Evolutionary conservation across 169 alveolate species (phyloP).

Genomic region (Plasmodium coatneyi): DNA sequence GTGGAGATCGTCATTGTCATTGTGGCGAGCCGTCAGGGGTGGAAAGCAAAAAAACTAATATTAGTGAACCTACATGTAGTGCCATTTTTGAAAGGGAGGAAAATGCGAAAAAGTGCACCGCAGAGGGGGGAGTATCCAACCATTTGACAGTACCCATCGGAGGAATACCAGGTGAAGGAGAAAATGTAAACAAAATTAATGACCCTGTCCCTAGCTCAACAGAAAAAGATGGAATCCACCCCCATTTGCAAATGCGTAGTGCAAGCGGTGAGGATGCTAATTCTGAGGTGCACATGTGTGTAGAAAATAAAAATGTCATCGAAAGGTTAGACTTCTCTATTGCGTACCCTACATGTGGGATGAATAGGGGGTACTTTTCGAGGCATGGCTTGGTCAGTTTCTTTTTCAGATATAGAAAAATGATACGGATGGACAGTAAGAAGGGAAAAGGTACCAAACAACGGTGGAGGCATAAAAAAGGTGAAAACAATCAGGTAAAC

Average conservation of each 20-base stretch:
- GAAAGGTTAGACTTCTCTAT: neutral
- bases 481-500: neutral
- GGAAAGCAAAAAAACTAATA: neutral
- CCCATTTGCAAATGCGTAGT: neutral
- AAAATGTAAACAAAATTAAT: neutral
- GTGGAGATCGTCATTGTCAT: neutral
- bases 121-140: neutral
- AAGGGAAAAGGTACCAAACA: neutral
- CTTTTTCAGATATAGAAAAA: neutral
- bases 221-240: neutral
- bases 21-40: neutral
- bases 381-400: neutral
- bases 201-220: neutral
- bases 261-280: neutral
- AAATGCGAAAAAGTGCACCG: neutral
- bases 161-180: neutral
- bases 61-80: neutral
- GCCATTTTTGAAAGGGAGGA: neutral
- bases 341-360: neutral
- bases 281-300: neutral
- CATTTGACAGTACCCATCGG: neutral
- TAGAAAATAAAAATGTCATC: neutral
- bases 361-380: neutral
- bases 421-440: neutral
- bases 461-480: neutral